A percentile compares a stretch with the other conserved stretches of the same genome.
phyloP scores from a whole-genome alignment of 2,329 filamentous ascomycete genomes.

The Fusarium siculi region DNA sequence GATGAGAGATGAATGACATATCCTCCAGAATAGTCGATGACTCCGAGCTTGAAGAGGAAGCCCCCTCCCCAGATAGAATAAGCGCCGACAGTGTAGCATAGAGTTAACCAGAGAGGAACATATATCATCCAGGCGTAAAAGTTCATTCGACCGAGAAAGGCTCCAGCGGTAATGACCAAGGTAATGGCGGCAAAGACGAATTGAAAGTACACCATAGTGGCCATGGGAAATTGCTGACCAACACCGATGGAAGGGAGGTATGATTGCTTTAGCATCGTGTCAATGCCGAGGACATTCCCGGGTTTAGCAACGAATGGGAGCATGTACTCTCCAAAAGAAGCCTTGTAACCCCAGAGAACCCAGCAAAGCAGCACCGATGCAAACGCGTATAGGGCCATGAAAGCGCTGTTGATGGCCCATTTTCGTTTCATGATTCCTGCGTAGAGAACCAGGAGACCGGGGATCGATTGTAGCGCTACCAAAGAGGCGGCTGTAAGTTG shows the following conservation, averaged over 20 bases:
- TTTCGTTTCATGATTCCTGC: not conserved
- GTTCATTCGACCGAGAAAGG: not conserved
- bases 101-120: not conserved
- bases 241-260: not conserved
- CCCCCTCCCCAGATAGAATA: not conserved
- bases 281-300: not conserved
- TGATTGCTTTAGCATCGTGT: not conserved
- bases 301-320: not conserved
- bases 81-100: not conserved
- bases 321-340: not conserved
- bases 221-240: not conserved
- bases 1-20: constrained; percentile 3
- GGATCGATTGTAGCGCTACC: not conserved
- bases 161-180: constrained; percentile 1
- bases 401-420: not conserved
- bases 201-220: not conserved
- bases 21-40: not conserved
- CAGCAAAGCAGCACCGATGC: not conserved
- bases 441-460: not conserved
- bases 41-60: not conserved
- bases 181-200: constrained; percentile 1
- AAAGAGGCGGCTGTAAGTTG: not conserved
- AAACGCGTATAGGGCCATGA: not conserved
- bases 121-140: constrained; percentile 1
- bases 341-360: constrained; percentile 1